Conservation (phyloP, 2,329 filamentous ascomycete genomes). For the Colletotrichum abscissum region DNA sequence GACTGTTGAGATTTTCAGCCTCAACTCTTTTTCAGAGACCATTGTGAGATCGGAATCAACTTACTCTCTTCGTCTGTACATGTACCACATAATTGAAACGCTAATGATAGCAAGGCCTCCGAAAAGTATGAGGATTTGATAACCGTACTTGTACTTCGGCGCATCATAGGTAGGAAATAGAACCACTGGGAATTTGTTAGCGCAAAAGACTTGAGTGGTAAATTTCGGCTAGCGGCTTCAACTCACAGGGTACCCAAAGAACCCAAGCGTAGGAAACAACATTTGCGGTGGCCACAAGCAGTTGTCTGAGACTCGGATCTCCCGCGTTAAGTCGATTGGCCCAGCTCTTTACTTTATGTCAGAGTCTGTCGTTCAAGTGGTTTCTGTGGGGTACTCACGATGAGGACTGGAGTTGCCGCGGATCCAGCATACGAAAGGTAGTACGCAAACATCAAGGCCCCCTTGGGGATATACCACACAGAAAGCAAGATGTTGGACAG, state of each 20-base stretch:
- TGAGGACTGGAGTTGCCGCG: constrained; percentile 40
- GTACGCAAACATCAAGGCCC: constrained; percentile 37
- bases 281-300: constrained; percentile 16
- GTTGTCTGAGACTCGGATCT: constrained; percentile 12
- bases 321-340: constrained; percentile 18
- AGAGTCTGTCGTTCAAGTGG: background rate
- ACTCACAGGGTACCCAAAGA: constrained; percentile 25
- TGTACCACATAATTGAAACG: constrained; percentile 20
- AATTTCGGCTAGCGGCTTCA: too few relatives aligned
- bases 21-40: fast-evolving
- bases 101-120: constrained; percentile 42
- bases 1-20: background rate
- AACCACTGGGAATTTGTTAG: constrained; percentile 36
- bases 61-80: constrained; percentile 26
- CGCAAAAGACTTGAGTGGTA: background rate
- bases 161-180: constrained; percentile 48
- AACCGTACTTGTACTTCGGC: constrained; percentile 47
- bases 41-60: background rate
- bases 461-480: constrained; percentile 38
- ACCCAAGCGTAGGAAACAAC: constrained; percentile 25
- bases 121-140: constrained; percentile 47
- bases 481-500: constrained; percentile 39
- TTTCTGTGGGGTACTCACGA: constrained; percentile 19
- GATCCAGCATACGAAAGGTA: constrained; percentile 38
- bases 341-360: constrained; percentile 1